Evolutionary conservation across 306 rosid species (phyloP), one percentile per base, ranked within the genome.

Genomic region (Quercus aquifolioides): DNA sequence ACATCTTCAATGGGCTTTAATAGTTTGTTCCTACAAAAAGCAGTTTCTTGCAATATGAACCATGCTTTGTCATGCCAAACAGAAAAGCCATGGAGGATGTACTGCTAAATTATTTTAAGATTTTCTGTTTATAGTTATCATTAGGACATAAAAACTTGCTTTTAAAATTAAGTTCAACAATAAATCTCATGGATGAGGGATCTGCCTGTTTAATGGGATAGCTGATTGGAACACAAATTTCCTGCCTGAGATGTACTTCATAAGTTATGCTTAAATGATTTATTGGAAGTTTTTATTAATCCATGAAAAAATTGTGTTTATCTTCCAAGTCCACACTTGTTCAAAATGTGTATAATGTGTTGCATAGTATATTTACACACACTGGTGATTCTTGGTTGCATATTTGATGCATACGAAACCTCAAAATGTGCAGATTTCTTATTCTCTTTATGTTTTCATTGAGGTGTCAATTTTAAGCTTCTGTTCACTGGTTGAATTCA

Each of bases 1-100:
- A 19, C 67, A 23, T 68, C 80, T 35, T 69, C 52, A 35, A 21
- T 54, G 74, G 35, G 76, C 31, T 74, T 58, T 68, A 52, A 41
- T 64, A 64, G 55, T 64, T 74, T 80, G 72, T 54, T 80, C 71
- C 70, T 62, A 58, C 31, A 15, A 20, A 69, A 80, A 15, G 17
- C 23, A 68, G 55, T 63, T 69, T 74, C 80, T 73, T 76, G 46
- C 70, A 52, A 59, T 71, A 49, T 78, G 71, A 67, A 67, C 81
- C 15, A n/a, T 51, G 69, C 57, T 54, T 69, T 71, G 60, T 41
- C 78, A 33, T 80, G 73, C 73, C 65, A 25, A 15, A 31, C 63
- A 56, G 55, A 81, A 68, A 54, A 71, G 69, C 59, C 55, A 77
- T 65, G 35, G 69, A 6, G 14, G 14, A 65, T 72, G 73, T 55